phyloP scores from a whole-genome alignment of 1,284 basidiomycete genomes.

The Vanrija pseudolonga region DNA sequence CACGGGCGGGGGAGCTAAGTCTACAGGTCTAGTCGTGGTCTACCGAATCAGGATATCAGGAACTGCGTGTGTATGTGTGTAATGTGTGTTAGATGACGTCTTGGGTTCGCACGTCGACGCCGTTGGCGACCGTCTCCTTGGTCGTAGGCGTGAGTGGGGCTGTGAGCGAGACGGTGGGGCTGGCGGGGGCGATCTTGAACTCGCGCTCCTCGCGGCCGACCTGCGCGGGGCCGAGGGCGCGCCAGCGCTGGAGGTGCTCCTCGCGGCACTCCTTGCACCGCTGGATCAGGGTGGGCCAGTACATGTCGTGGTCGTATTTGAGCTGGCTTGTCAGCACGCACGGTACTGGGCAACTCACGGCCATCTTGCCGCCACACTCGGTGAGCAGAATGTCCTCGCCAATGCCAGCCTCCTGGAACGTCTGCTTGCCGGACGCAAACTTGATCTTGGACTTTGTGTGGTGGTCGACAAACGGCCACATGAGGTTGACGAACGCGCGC shows the following conservation, averaged over 20 bases:
- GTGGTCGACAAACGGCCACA: conserved; percentile 46
- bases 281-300: conserved; percentile 32
- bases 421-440: conserved; percentile 20
- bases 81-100: too few relatives aligned
- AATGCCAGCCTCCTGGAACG: conserved; percentile 24
- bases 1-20: too few relatives aligned
- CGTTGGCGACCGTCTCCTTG: too few relatives aligned
- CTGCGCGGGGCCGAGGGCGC: conserved; percentile 19
- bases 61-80: too few relatives aligned
- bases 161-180: too few relatives aligned
- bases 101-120: too few relatives aligned
- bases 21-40: too few relatives aligned
- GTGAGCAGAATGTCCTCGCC: conserved; percentile 19
- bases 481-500: conserved; percentile 36
- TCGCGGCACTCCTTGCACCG: conserved; percentile 24
- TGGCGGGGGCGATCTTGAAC: conserved; percentile 21
- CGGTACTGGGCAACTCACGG: conserved; percentile 18
- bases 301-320: conserved; percentile 31
- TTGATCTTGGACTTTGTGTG: conserved; percentile 31
- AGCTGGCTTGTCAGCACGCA: not conserved
- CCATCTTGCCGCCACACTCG: conserved; percentile 35
- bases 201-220: conserved; percentile 33
- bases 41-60: too few relatives aligned
- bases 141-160: too few relatives aligned
- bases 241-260: conserved; percentile 27